These are phyloP conservation scores for Colletotrichum siamense DNA, from an alignment of 2,329 filamentous ascomycete species.

Conservation along the genomic window DNA sequence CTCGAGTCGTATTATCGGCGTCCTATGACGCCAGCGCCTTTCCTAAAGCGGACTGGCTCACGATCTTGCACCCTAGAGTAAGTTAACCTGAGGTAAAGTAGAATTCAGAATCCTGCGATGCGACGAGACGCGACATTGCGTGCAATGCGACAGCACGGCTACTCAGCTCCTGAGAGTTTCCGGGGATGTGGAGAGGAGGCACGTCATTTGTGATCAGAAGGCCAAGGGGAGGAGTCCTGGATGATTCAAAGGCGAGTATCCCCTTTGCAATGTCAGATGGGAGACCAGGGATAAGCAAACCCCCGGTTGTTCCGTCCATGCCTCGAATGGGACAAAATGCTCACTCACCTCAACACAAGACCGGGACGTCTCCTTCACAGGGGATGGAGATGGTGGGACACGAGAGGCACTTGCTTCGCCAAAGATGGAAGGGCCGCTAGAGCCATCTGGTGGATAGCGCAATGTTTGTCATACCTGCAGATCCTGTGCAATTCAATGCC, in stretches of 20 bases:
- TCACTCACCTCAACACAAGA: not conserved
- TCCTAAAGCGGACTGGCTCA: not conserved
- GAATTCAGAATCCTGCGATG: not conserved
- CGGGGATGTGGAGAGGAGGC: not conserved
- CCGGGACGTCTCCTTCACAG: not conserved
- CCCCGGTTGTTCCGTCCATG: not conserved
- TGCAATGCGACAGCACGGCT: not conserved
- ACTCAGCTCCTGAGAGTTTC: not conserved
- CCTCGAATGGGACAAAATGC: not conserved
- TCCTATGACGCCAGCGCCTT: constrained; percentile 16
- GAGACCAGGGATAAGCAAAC: not conserved
- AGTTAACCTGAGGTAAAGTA: not conserved
- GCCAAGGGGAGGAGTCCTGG: not conserved
- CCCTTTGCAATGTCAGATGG: not conserved
- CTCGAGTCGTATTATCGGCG: not conserved
- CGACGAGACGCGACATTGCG: not conserved
- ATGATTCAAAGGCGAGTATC: not conserved
- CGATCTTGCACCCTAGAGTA: not conserved
- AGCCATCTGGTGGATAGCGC: not conserved
- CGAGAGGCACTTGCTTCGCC: not conserved
- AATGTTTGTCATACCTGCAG: constrained; percentile 21
- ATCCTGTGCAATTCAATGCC: not conserved
- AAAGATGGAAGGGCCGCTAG: constrained; percentile 8
- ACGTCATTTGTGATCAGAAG: not conserved
- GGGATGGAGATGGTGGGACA: not conserved